phyloP scores from a whole-genome alignment of 371 early-diverging fungal species.

The Mucor piriformis region DNA sequence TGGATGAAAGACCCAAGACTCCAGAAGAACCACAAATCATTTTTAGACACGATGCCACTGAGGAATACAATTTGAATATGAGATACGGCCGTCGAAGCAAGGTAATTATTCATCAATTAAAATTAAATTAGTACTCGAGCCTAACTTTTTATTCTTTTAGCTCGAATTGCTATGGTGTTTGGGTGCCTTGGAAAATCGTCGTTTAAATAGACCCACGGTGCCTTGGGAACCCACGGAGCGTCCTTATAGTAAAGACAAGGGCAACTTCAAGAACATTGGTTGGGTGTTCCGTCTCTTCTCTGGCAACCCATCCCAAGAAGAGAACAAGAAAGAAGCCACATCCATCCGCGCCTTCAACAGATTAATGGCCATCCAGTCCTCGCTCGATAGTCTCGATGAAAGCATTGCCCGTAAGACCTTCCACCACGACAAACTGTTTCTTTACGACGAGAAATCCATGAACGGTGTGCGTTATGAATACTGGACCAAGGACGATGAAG shows the following conservation, averaged over 20 bases:
- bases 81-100: constrained; percentile 75
- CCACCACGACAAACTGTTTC: constrained; percentile 54
- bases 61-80: constrained; percentile 69
- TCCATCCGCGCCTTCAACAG: constrained; percentile 70
- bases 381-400: constrained; percentile 68
- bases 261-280: constrained; percentile 65
- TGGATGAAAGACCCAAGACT: constrained; percentile 62
- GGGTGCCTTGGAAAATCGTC: constrained; percentile 61
- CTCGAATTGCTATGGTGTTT: constrained; percentile 68
- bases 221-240: constrained; percentile 66
- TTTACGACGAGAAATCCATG: constrained; percentile 61
- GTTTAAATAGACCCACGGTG: constrained; percentile 61
- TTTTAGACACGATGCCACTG: constrained; percentile 62
- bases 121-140: too few species aligned
- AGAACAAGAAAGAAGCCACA: constrained; percentile 65
- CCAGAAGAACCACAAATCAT: constrained; percentile 76
- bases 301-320: constrained; percentile 69
- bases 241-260: constrained; percentile 56
- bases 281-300: constrained; percentile 74
- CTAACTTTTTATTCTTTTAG: constrained; percentile 23
- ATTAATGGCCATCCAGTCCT: constrained; percentile 65
- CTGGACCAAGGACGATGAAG: constrained; percentile 59
- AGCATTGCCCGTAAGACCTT: constrained; percentile 61
- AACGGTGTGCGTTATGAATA: constrained; percentile 57
- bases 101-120: too few species aligned